Base-by-base conservation (phyloP, 2,329 filamentous ascomycete species). In the Erysiphe neolycopersici region DNA sequence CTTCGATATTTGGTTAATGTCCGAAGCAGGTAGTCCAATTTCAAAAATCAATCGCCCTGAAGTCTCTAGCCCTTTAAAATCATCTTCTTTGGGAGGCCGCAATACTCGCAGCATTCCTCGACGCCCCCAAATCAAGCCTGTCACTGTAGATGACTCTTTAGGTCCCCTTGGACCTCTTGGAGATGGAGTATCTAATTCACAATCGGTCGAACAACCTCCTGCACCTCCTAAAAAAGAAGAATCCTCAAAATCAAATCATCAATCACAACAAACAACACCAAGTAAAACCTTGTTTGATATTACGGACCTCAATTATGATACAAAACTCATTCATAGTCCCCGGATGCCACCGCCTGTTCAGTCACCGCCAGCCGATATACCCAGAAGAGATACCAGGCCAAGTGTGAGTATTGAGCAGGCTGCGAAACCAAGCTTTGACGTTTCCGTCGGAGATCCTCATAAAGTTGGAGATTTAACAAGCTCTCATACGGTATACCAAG, bases 401-500 rank as follows among this genome's bases (percentile, higher is more conserved):
- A 93, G 85, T 57, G 73, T 94, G 50, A 91, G 79, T 59, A 65
- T 95, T 45, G 87, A 95, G 60, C 81, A 92, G 62, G 89, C 89
- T 40, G 77, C 87, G 29, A 92, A 93, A 61, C 89, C 89, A 5
- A 79, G 66, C 37, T 98, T 95, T 60, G 66, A 81, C 42, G 95
- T 98, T 54, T 75, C 70, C 2, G 89, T 98, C 18, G 89, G 89
- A 46, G 89, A 98, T 61, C 89, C 89, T 44, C 85, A 94, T 62
- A 98, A 95, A 64, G 87, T 98, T 51, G 89, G 89, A 47, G 89
- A 95, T 61, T 61, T 95, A 58, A 94, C 89, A 9, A 93, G 81
- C 60, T 93, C 85, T 49, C 89, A 98, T 60, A 98, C 93, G 50
- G 89, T 95, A 41, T 98, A 98, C 62, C 83, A 83, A 53, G 89